Evolutionary conservation across 768 basidiomycete genomes (phyloP).

Genomic region (Leccinum incarnatum): DNA sequence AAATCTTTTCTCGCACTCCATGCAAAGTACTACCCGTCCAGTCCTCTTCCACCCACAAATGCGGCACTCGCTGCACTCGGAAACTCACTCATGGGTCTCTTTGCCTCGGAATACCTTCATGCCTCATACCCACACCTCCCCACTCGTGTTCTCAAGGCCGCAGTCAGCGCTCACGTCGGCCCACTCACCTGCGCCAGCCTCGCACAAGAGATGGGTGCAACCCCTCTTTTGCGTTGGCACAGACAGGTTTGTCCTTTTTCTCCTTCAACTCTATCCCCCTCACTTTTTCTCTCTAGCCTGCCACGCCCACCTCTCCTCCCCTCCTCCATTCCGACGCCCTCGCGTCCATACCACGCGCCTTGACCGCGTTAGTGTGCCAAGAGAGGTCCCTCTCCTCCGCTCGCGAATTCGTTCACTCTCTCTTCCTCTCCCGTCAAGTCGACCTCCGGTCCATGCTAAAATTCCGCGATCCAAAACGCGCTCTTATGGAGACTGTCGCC

Average conservation of each 20-base stretch:
- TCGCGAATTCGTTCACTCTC: slow-evolving; percentile 83
- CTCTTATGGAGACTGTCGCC: slow-evolving; percentile 67
- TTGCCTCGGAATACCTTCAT: slow-evolving; percentile 80
- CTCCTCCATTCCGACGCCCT: slow-evolving; percentile 84
- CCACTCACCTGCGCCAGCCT: slow-evolving; percentile 79
- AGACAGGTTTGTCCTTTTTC: slow-evolving; percentile 49
- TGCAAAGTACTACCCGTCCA: slow-evolving; percentile 54
- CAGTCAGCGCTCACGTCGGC: slow-evolving; percentile 90
- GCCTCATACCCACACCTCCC: slow-evolving; percentile 87
- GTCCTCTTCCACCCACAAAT: slow-evolving; percentile 62
- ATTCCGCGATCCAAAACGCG: slow-evolving; percentile 78
- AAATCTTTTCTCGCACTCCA: slow-evolving; percentile 60
- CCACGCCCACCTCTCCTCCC: slow-evolving; percentile 44
- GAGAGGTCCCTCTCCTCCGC: slow-evolving; percentile 81
- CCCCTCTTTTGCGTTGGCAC: slow-evolving; percentile 78
- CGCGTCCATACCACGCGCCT: slow-evolving; percentile 79
- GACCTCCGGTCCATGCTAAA: slow-evolving; percentile 79
- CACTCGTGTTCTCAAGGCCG: slow-evolving; percentile 86
- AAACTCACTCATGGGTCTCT: slow-evolving; percentile 87
- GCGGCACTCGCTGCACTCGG: slow-evolving; percentile 72
- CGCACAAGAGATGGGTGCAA: slow-evolving; percentile 81
- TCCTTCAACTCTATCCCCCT: neutral
- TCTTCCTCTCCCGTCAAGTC: slow-evolving; percentile 83
- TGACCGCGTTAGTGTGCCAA: slow-evolving; percentile 88
- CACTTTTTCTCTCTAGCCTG: slow-evolving; percentile 37